Evolutionary conservation across 306 rosid species (phyloP).

Genomic region (Glycine soja): DNA sequence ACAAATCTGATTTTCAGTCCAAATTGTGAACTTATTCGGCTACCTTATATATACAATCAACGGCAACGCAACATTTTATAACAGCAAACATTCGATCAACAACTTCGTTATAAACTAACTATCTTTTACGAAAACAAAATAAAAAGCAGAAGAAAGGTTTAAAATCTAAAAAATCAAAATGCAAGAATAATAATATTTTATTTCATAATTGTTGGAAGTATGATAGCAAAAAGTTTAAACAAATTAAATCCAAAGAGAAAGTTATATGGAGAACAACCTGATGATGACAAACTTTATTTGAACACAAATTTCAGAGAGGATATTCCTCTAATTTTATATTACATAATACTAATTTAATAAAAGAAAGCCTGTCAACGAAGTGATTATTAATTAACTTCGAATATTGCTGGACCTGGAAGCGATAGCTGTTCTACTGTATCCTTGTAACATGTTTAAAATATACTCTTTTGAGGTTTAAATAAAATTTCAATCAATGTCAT

Average conservation of each 20-base stretch:
- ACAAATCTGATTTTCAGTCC: too few relatives aligned
- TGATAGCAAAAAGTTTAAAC: neutral
- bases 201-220: neutral
- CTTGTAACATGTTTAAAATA: too few relatives aligned
- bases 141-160: neutral
- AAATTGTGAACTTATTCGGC: too few relatives aligned
- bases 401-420: too few relatives aligned
- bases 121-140: too few relatives aligned
- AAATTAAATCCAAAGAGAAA: neutral
- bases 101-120: too few relatives aligned
- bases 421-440: too few relatives aligned
- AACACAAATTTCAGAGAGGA: constrained; percentile 25
- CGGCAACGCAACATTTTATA: too few relatives aligned
- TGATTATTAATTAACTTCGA: neutral
- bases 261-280: neutral
- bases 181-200: neutral
- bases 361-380: neutral
- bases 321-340: constrained; percentile 37
- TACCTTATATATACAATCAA: too few relatives aligned
- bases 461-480: too few relatives aligned
- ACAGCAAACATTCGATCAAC: too few relatives aligned
- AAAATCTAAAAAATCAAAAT: neutral
- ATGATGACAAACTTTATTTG: neutral
- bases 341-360: constrained; percentile 22
- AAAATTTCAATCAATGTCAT: too few relatives aligned